Conservation (phyloP, 345 rosid species). For the Lepidium aucheri region DNA sequence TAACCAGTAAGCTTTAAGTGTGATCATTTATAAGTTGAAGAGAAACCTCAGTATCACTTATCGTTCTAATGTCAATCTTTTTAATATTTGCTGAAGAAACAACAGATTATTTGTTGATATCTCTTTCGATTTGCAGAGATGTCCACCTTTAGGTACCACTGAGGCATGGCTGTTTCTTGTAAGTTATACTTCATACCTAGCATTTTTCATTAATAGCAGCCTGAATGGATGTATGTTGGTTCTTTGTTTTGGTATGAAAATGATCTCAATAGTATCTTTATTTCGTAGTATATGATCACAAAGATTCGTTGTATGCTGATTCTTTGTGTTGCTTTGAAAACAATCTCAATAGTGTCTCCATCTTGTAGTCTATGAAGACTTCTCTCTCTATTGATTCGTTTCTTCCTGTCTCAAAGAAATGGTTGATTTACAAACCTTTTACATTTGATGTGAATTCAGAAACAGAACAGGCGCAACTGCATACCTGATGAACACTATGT, state of each 20-base stretch:
- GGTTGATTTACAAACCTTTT: background rate
- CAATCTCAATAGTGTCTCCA: background rate
- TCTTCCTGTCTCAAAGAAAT: background rate
- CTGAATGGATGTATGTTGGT: background rate
- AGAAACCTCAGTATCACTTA: background rate
- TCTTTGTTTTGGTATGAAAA: background rate
- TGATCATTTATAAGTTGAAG: background rate
- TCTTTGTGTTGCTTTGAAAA: background rate
- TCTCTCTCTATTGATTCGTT: background rate
- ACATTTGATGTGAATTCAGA: conserved; percentile 27
- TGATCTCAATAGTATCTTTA: background rate
- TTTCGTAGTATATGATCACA: background rate
- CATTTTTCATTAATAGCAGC: conserved; percentile 2
- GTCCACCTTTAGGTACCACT: conserved; percentile 50
- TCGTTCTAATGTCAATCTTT: background rate
- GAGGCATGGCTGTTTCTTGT: conserved; percentile 59
- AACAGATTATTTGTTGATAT: background rate
- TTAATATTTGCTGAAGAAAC: background rate
- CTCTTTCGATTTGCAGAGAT: conserved; percentile 47
- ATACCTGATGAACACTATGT: conserved; percentile 87
- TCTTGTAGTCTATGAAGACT: background rate
- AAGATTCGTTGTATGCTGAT: background rate
- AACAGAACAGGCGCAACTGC: conserved; percentile 58
- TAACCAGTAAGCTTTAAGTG: conserved; percentile 14
- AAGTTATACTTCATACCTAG: conserved; percentile 24